phyloP scores from a whole-genome alignment of 768 basidiomycete genomes.

The Chalciporus chontae region DNA sequence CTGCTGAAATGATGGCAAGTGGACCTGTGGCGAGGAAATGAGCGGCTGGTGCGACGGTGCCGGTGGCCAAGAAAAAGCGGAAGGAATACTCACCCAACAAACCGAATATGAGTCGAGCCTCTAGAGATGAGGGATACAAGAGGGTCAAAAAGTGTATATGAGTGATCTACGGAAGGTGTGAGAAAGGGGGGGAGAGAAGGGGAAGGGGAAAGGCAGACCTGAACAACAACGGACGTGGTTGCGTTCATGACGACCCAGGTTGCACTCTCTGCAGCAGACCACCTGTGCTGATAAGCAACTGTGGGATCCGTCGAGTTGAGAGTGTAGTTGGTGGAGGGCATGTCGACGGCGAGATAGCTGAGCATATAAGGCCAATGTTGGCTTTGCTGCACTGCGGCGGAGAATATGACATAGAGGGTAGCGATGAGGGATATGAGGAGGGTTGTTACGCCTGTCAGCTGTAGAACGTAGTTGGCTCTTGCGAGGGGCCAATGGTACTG shows the following conservation, averaged over 20 bases:
- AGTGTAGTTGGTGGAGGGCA: constrained; percentile 34
- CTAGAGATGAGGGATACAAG: constrained; percentile 87
- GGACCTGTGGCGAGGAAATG: constrained; percentile 50
- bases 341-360: constrained; percentile 79
- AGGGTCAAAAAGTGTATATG: constrained; percentile 98
- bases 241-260: constrained; percentile 91
- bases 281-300: constrained; percentile 33
- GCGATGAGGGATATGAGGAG: constrained; percentile 77
- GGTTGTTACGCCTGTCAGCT: constrained; percentile 77
- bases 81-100: constrained; percentile 59
- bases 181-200: not conserved
- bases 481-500: constrained; percentile 97
- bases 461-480: constrained; percentile 86
- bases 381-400: constrained; percentile 56
- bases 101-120: constrained; percentile 79
- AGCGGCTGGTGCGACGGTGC: not conserved
- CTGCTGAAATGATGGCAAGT: constrained; percentile 77
- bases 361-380: constrained; percentile 94
- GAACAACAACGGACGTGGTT: constrained; percentile 76
- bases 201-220: constrained; percentile 47
- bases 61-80: not conserved
- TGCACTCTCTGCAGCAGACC: constrained; percentile 62
- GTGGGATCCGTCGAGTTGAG: constrained; percentile 21
- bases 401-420: constrained; percentile 72
- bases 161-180: constrained; percentile 59